Evolutionary conservation across 106 monocot genomes (phyloP).

Genomic region (Triglochin maritima): DNA sequence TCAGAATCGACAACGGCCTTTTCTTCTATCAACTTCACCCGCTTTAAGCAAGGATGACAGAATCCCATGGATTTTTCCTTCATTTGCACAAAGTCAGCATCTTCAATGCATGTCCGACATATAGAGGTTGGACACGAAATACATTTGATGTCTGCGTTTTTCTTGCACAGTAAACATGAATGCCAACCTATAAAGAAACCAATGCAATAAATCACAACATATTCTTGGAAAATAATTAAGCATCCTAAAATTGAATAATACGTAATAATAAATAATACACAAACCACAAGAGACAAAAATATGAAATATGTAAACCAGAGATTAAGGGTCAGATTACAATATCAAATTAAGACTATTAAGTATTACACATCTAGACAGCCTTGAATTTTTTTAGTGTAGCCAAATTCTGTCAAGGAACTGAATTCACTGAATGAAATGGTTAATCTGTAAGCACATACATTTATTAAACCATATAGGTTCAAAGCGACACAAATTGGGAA

Average conservation of each 20-base stretch:
- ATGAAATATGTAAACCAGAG: background rate
- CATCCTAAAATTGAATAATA: background rate
- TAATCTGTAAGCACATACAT: too few species aligned
- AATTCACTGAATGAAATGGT: background rate
- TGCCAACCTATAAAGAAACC: slow-evolving; percentile 47
- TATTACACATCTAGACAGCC: background rate
- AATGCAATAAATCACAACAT: background rate
- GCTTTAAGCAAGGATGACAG: slow-evolving; percentile 51
- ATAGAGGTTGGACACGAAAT: slow-evolving; percentile 50
- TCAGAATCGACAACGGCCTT: slow-evolving; percentile 41
- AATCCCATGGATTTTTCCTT: slow-evolving; percentile 49
- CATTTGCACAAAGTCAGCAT: slow-evolving; percentile 33
- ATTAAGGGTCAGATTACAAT: background rate
- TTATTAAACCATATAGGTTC: too few species aligned
- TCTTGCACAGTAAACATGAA: slow-evolving; percentile 41
- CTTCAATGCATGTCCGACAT: slow-evolving; percentile 33
- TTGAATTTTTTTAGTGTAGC: background rate
- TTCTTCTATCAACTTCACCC: slow-evolving; percentile 48
- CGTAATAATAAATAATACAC: background rate
- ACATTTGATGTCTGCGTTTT: slow-evolving; percentile 37
- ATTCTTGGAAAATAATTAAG: background rate
- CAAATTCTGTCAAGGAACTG: background rate
- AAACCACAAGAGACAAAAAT: background rate
- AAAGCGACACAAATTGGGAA: too few species aligned
- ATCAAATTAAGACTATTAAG: background rate